Evolutionary conservation across 805 yeast genomes (phyloP), one percentile per base, ranked within the genome.

Genomic region (Wickerhamiella sergipiensis): DNA sequence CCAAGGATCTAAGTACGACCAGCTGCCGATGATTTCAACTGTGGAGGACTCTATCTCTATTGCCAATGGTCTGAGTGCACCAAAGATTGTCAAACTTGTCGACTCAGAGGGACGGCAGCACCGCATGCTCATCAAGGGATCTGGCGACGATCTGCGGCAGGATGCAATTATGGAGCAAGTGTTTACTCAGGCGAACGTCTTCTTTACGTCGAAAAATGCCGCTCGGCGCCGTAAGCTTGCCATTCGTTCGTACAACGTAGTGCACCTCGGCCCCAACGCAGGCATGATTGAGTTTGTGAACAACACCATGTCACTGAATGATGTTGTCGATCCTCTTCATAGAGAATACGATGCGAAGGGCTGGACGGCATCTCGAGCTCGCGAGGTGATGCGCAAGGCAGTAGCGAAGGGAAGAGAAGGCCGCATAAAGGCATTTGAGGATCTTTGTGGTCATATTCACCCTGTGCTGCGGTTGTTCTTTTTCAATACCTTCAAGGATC

Each of bases 141-240:
- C 49, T 15, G 75, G 85, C 9, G 98, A 92, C 67, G 98, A 92
- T 66, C 69, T 92, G 49, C 71, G 97, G 48, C 98, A 94, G 66
- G 99, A 92, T 67, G 85, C 95, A 0, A 86, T 92, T 51, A 94
- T 92, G 98, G 94, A 90, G 64, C 97, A 92, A 63, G 97, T 90
- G 1, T 92, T 94, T 64, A 83, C 76, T 19, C 85, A 88, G 59
- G 95, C 88, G 15, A 88, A 89, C 60, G 66, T 71, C 13, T 75
- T 87, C 38, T 72, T 90, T 50, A 64, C 58, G 10, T 68, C 68
- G 22, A 79, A 85, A 59, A 72, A 72, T 49, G 77, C 76, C 31
- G 72, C 90, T 0, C 64, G 80, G 23, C 72, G 68, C 48, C 64
- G 89, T n/a, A 65, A 70, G 1, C 67, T 90, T 52, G 70, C 75